Evolutionary conservation across 805 yeast species (phyloP).

Genomic region (Barnettozyma californica): DNA sequence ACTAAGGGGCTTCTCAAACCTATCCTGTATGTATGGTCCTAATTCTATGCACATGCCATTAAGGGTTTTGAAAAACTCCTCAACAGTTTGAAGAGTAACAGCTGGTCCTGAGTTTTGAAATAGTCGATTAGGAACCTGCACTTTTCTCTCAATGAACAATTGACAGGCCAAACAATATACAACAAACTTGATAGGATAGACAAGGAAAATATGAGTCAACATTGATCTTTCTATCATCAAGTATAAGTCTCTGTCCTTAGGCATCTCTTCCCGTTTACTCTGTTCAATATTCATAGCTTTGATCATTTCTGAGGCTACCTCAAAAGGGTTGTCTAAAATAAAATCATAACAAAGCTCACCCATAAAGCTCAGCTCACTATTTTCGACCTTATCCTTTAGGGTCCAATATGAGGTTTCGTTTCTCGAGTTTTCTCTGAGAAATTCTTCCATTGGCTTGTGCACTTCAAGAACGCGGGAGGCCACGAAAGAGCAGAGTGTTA

Average conservation of each 20-base stretch:
- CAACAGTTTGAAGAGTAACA: not conserved
- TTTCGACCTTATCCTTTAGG: conserved; percentile 13
- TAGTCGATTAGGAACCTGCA: conserved; percentile 12
- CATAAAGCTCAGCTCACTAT: conserved; percentile 18
- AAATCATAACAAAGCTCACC: conserved; percentile 24
- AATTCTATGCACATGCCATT: not conserved
- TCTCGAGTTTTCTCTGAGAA: conserved; percentile 1
- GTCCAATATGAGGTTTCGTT: conserved; percentile 10
- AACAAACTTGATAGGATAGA: conserved; percentile 11
- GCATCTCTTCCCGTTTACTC: not conserved
- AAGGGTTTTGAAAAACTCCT: conserved; percentile 3
- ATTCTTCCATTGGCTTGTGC: conserved; percentile 10
- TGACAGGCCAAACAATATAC: conserved; percentile 7
- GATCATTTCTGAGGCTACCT: not conserved
- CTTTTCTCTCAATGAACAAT: not conserved
- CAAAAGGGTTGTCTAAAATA: conserved; percentile 15
- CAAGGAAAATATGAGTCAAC: conserved; percentile 14
- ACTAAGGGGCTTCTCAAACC: not conserved
- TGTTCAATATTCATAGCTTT: not conserved
- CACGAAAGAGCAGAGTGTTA: conserved; percentile 12
- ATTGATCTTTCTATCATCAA: conserved; percentile 5
- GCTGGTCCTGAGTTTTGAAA: conserved; percentile 3
- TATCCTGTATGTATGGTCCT: not conserved
- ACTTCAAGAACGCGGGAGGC: conserved; percentile 19
- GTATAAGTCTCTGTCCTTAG: not conserved